These are phyloP conservation scores for Dactylellina parvicollis DNA, from an alignment of 2,329 filamentous ascomycete genomes.

Conservation along the genomic window DNA sequence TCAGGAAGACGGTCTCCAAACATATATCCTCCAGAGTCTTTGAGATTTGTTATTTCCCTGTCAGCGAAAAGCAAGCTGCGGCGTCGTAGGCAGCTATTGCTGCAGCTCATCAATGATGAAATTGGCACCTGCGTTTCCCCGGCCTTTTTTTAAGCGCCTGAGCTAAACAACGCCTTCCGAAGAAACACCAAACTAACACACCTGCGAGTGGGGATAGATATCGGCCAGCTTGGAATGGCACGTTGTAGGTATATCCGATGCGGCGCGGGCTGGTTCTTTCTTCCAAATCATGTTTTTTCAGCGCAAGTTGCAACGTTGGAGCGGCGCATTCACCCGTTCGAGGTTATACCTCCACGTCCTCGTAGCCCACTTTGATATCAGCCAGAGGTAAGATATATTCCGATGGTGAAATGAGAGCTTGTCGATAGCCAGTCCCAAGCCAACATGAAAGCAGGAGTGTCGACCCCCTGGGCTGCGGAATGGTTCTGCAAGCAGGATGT, in stretches of 20 bases:
- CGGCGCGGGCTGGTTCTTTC: background rate
- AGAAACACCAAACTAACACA: conserved; percentile 19
- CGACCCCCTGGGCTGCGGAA: conserved; percentile 24
- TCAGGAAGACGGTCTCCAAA: conserved; percentile 1
- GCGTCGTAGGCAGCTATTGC: conserved; percentile 20
- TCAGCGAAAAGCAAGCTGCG: background rate
- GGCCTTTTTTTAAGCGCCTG: conserved; percentile 41
- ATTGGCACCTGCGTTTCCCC: conserved; percentile 14
- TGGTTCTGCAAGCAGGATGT: conserved; percentile 11
- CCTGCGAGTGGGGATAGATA: background rate
- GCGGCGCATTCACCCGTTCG: background rate
- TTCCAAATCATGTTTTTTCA: background rate
- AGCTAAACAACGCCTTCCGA: conserved; percentile 37
- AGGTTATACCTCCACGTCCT: background rate
- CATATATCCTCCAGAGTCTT: background rate
- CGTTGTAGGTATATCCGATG: background rate
- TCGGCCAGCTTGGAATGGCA: background rate
- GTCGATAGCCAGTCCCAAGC: background rate
- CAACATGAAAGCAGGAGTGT: background rate
- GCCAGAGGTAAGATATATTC: background rate
- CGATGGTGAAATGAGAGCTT: background rate
- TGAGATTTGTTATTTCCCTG: background rate
- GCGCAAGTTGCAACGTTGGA: conserved; percentile 1
- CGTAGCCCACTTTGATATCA: background rate
- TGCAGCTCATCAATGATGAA: conserved; percentile 11